Evolutionary conservation across 106 monocot genomes (phyloP), one percentile per base, ranked within the genome.

Genomic region (Phalaenopsis aphrodite): DNA sequence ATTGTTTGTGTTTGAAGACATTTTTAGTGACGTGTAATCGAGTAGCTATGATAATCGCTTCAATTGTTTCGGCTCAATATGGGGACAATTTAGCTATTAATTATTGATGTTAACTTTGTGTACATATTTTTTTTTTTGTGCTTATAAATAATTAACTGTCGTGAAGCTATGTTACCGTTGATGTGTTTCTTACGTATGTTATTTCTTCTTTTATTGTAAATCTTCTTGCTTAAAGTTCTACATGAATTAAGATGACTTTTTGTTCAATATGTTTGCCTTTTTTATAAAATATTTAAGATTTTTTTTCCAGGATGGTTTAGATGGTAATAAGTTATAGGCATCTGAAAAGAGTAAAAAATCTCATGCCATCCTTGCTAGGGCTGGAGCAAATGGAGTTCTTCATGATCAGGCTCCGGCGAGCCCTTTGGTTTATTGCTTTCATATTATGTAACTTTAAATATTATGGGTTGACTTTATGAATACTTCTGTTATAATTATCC

Each of bases 301-400:
- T 7, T 30, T 30, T 30, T 76, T 61, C 38, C 65, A 99, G 99
- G 99, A 99, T 46, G 89, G 81, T 21, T 18, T 80, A 30, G 91
- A 93, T 76, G 68, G 78, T 81, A 94, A 98, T 46, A 98, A 89
- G 80, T 41, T 81, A 55, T 88, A 82, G 77, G 88, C 84, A 84
- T 88, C 94, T 83, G 99, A 91, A 74, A 99, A 86, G 82, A 83
- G 72, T 79, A 15, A 80, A 68, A 99, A 93, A 85, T 87, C 98
- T 64, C 84, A 95, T 81, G 85, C 83, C 80, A 86, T 99, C 80
- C 83, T 99, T 80, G 86, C 85, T 41, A 86, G 92, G 81, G 81
- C 93, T 76, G 81, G 48, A 65, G 86, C 89, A 57, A 98, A 99
- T 89, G 95, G 94, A 72, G 84, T 99, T 79, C 79, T 84, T 83